Evolutionary conservation across 306 rosid species (phyloP).

Genomic region (Cicer arietinum): DNA sequence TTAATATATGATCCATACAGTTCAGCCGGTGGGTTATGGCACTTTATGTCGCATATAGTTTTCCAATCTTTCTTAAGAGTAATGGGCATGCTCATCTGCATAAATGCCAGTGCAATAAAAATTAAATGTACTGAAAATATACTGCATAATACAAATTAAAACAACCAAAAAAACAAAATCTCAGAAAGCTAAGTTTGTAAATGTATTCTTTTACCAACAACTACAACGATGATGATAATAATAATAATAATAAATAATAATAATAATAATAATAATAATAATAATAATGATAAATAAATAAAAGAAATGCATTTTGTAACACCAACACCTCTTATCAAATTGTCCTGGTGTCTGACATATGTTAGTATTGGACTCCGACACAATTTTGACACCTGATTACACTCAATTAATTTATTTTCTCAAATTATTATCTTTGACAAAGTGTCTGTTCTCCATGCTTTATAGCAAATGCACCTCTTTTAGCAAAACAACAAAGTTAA

Average conservation of each 20-base stretch:
- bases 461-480: background rate
- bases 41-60: slow-evolving; percentile 39
- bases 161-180: background rate
- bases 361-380: too few relatives aligned
- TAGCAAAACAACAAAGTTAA: background rate
- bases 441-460: too few relatives aligned
- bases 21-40: slow-evolving; percentile 39
- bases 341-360: too few relatives aligned
- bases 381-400: too few relatives aligned
- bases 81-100: slow-evolving; percentile 45
- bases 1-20: slow-evolving; percentile 45
- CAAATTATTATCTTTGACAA: too few relatives aligned
- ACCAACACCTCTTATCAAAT: too few relatives aligned
- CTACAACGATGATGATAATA: background rate
- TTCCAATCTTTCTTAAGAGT: slow-evolving; percentile 53
- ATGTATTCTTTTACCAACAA: background rate
- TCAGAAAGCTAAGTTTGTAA: slow-evolving; percentile 22
- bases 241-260: background rate
- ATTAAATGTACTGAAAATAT: background rate
- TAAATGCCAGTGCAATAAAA: slow-evolving; percentile 23
- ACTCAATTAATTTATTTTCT: too few relatives aligned
- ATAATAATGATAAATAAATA: too few relatives aligned
- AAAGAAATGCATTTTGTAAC: too few relatives aligned
- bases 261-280: too few relatives aligned
- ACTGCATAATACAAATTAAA: background rate